Base-by-base conservation (phyloP, 2,329 filamentous ascomycete species). In the Cytospora leucostoma region DNA sequence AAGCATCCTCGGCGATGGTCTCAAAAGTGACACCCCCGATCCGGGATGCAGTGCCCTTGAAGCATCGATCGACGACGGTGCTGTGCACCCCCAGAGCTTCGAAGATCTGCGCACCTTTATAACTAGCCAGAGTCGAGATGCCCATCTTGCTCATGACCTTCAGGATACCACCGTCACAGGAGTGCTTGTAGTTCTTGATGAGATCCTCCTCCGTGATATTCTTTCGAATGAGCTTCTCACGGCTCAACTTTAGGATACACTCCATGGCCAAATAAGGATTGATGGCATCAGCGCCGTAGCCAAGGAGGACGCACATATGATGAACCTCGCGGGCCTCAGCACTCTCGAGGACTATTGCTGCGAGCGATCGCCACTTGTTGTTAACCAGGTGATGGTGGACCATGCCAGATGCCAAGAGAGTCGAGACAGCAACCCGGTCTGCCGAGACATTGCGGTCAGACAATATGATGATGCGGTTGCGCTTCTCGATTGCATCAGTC, bases 121-220 rank as follows among this genome's bases (percentile, higher is more conserved):
- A 98, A 69, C 90, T 94, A 73, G 94, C 92, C 53, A 98, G 82
- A 37, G 94, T 98, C 7, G 94, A 97, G 68, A 98, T 98, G 80
- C 94, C 94, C 94, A 98, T 98, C 83, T 98, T 98, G 76, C 90
- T 95, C 94, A 98, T 98, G 75, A 98, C 94, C 79, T 98, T 98
- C 68, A 98, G 82, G 68, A 98, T 97, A 80, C 94, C 94, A 73
- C 94, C 94, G 70, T 97, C 93, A 71, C 91, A 94, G 67, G 94
- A 97, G 77, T 96, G 91, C 80, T 96, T 96, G 84, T 97, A 98
- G 81, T 98, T 98, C 71, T 89, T 88, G 69, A 97, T 93, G 62
- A 97, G 87, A 71, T 88, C 84, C 66, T 96, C 89, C 64, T 95
- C 86, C 21, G 84, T 85, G 51, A 97, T 81, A 76, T 95, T 90